Percentiles rank a stretch among this genome's conserved stretches.
phyloP scores from a whole-genome alignment of 768 basidiomycete species.

The Dacryopinax spathularia region DNA sequence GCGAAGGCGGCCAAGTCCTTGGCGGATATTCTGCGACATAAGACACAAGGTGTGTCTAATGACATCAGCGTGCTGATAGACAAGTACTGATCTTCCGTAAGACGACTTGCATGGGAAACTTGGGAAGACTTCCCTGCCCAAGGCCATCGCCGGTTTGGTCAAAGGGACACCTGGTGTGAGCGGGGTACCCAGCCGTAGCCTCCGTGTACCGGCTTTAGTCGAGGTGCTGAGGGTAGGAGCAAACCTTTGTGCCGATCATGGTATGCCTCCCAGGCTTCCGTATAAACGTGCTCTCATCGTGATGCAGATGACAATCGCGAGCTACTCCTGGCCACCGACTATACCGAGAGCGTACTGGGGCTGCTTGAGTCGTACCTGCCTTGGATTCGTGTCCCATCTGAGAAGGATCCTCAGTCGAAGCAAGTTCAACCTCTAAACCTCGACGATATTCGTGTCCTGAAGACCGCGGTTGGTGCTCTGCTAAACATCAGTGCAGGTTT shows the following conservation, averaged over 20 bases:
- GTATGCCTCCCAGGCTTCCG: constrained; percentile 26
- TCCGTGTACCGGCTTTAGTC: constrained; percentile 28
- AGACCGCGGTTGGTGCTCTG: constrained; percentile 64
- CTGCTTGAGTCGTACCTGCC: constrained; percentile 39
- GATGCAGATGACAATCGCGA: constrained; percentile 58
- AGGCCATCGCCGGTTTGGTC: not conserved
- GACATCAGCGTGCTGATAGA: not conserved
- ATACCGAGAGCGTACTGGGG: constrained; percentile 47
- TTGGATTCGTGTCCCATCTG: constrained; percentile 40
- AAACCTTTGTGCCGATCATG: constrained; percentile 75
- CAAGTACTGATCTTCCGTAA: not conserved
- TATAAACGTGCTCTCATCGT: constrained; percentile 6
- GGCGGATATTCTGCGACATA: not conserved
- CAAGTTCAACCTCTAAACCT: constrained; percentile 27
- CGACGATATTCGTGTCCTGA: constrained; percentile 54
- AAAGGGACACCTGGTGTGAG: not conserved
- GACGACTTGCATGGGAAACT: not conserved
- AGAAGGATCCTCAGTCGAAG: constrained; percentile 15
- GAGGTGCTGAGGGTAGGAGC: constrained; percentile 68
- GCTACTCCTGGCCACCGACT: constrained; percentile 50
- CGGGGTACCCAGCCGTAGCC: constrained; percentile 25
- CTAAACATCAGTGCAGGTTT: constrained; percentile 65
- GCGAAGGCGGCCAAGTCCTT: not conserved
- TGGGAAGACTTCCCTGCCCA: not conserved
- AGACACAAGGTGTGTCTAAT: not conserved